Conservation (phyloP, 2,329 filamentous ascomycete genomes). For the Claviceps maximensis region DNA sequence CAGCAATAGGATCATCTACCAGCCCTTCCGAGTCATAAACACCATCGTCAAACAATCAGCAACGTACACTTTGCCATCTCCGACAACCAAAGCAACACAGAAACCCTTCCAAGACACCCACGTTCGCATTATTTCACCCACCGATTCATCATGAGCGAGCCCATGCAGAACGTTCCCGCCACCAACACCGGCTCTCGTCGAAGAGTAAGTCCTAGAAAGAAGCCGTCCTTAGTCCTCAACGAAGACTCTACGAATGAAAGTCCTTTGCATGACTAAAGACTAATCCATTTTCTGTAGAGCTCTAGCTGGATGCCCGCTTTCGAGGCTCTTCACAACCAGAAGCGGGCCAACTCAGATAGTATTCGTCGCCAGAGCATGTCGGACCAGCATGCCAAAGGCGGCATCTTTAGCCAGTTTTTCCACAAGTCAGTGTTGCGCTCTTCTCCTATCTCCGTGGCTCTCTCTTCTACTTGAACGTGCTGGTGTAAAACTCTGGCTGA, state of each 20-base stretch:
- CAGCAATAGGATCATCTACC: too few relatives aligned
- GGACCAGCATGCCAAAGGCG: conserved; percentile 36
- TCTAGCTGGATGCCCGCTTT: conserved; percentile 35
- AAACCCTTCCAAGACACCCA: background rate
- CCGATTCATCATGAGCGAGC: conserved; percentile 16
- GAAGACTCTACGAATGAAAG: too few relatives aligned
- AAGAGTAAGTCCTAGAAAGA: conserved; percentile 16
- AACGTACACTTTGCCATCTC: too few relatives aligned
- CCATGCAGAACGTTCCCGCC: conserved; percentile 12
- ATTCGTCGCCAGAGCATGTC: conserved; percentile 41
- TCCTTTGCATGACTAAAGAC: background rate
- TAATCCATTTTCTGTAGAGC: conserved; percentile 20
- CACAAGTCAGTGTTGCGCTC: conserved; percentile 31
- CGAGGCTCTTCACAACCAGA: conserved; percentile 37
- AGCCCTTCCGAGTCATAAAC: too few relatives aligned
- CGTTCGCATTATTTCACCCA: too few relatives aligned
- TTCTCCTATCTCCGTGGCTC: background rate
- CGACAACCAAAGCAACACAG: too few relatives aligned
- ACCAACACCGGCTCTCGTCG: conserved; percentile 15
- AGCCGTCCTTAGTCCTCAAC: too few relatives aligned
- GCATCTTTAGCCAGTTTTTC: conserved; percentile 43
- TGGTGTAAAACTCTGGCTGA: too few relatives aligned
- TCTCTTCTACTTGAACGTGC: too few relatives aligned
- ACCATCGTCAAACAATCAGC: too few relatives aligned
- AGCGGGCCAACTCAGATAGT: conserved; percentile 30